Evolutionary conservation across 257 asterid species (phyloP).

Genomic region (Orobanche coerulescens): DNA sequence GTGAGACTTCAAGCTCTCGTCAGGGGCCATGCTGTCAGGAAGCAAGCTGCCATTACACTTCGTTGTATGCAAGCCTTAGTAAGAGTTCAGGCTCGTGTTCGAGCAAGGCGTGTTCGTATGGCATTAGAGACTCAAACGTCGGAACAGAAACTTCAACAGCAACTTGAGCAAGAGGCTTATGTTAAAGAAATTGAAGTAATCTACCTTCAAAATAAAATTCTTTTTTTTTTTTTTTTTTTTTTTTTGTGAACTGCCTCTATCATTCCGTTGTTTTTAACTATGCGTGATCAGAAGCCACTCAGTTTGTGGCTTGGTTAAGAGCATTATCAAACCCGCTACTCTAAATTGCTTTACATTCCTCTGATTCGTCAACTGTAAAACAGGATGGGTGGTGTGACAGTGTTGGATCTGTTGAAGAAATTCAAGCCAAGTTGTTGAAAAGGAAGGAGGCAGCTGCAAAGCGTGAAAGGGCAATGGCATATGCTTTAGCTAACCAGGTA

Average conservation of each 20-base stretch:
- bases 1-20: slow-evolving; percentile 99
- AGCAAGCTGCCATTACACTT: slow-evolving; percentile 91
- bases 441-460: slow-evolving; percentile 99
- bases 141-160: slow-evolving; percentile 67
- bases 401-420: slow-evolving; percentile 89
- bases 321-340: background rate
- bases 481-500: slow-evolving; percentile 98
- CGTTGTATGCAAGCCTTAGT: slow-evolving; percentile 99
- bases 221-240: background rate
- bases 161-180: slow-evolving; percentile 66
- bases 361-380: slow-evolving; percentile 22
- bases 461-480: slow-evolving; percentile 99
- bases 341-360: background rate
- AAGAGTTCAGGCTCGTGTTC: slow-evolving; percentile 97
- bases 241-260: background rate
- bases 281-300: background rate
- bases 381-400: slow-evolving; percentile 99
- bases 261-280: background rate
- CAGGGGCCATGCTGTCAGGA: slow-evolving; percentile 98
- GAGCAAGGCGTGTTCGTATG: slow-evolving; percentile 94
- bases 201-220: background rate
- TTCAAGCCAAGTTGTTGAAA: slow-evolving; percentile 83
- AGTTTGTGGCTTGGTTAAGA: background rate
- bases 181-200: slow-evolving; percentile 90
- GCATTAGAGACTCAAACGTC: slow-evolving; percentile 73